A percentile compares a stretch with the other conserved stretches of the same genome.
Evolutionary conservation across 148 eudicot genomes (phyloP).

Genomic region (Simmondsia chinensis): DNA sequence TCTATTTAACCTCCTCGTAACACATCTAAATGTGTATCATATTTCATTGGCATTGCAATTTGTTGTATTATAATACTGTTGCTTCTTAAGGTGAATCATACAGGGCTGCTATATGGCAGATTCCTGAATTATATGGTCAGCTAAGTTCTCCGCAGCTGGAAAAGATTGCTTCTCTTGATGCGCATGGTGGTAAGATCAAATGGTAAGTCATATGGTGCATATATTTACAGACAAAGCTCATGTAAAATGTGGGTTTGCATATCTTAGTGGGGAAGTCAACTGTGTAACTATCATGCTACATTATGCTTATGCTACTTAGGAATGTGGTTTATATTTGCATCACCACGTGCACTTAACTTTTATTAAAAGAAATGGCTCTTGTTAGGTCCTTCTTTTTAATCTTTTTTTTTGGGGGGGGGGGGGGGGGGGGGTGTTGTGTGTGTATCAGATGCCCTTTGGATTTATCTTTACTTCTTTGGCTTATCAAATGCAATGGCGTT

Average conservation of each 20-base stretch:
- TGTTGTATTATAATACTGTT: constrained; percentile 7
- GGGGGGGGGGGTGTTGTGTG: too few relatives aligned
- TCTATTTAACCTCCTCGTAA: too few relatives aligned
- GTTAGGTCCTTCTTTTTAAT: too few relatives aligned
- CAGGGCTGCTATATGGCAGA: constrained; percentile 97
- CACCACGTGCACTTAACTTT: too few relatives aligned
- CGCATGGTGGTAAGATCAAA: constrained; percentile 55
- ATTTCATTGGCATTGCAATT: too few relatives aligned
- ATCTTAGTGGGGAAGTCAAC: not conserved
- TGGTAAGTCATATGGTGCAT: constrained; percentile 33
- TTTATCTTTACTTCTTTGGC: not conserved
- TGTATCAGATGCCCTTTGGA: too few relatives aligned
- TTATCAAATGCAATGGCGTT: constrained; percentile 6
- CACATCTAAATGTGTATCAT: too few relatives aligned
- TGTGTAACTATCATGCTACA: too few relatives aligned
- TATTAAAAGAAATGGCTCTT: too few relatives aligned
- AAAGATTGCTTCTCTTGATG: constrained; percentile 73
- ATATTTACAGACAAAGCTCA: not conserved
- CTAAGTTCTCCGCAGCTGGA: constrained; percentile 90
- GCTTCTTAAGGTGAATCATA: constrained; percentile 68
- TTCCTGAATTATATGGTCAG: constrained; percentile 95
- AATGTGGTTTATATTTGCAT: too few relatives aligned
- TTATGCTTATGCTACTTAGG: too few relatives aligned
- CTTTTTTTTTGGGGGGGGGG: too few relatives aligned
- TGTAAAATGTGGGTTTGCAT: not conserved